A percentile compares a stretch with the other conserved stretches of the same genome.
Evolutionary conservation across 768 basidiomycete genomes (phyloP).

Genomic region (Lanmaoa rubissima): DNA sequence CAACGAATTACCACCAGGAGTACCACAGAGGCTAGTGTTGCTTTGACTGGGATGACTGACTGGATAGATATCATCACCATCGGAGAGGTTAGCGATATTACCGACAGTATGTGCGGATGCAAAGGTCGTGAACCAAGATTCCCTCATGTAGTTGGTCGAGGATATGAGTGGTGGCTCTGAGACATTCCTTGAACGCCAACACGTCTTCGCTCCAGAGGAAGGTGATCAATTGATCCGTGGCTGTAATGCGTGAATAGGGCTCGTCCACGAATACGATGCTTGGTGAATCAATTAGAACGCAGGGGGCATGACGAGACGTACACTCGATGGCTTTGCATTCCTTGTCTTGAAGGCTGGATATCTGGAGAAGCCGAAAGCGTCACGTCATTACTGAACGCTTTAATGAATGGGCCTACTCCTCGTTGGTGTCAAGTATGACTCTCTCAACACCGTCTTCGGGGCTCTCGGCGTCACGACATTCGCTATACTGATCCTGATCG

Average conservation of each 20-base stretch:
- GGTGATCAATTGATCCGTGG: background rate
- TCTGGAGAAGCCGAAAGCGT: constrained; percentile 19
- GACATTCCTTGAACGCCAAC: constrained; percentile 14
- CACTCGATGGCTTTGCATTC: background rate
- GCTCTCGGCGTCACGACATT: too few relatives aligned
- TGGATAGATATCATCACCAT: background rate
- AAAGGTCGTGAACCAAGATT: constrained; percentile 17
- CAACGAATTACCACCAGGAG: background rate
- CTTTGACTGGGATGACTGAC: constrained; percentile 8
- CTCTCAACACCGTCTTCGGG: too few relatives aligned
- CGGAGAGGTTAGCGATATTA: constrained; percentile 8
- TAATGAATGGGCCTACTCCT: too few relatives aligned
- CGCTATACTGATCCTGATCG: too few relatives aligned
- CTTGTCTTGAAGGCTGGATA: constrained; percentile 7
- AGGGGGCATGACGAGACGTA: background rate
- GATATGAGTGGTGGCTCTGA: constrained; percentile 24
- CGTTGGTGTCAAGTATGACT: too few relatives aligned
- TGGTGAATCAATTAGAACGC: background rate
- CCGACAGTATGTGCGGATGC: constrained; percentile 7
- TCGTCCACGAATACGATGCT: constrained; percentile 6
- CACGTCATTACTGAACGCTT: background rate
- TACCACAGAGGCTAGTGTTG: background rate
- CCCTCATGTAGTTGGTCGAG: constrained; percentile 17
- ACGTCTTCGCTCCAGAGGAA: background rate
- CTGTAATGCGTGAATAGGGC: background rate